Evolutionary conservation across 2,329 filamentous ascomycete species (phyloP).

Genomic region (Plectosphaerella plurivora): DNA sequence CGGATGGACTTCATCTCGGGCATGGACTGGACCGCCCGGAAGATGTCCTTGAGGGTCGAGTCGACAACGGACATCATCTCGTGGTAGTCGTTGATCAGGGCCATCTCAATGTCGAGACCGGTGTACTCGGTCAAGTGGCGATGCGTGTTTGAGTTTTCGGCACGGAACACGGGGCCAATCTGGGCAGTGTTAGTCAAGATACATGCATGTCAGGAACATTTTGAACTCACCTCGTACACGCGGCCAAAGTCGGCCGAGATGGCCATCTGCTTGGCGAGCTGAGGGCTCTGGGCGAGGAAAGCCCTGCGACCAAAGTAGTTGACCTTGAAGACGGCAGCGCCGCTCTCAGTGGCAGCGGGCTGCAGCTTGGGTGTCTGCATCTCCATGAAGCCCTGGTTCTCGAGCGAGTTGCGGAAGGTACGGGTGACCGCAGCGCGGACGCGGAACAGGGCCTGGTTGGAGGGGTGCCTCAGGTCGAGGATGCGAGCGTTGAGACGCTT

Average conservation of each 20-base stretch:
- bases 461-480: slow-evolving; percentile 78
- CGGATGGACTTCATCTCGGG: slow-evolving; percentile 76
- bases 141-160: slow-evolving; percentile 94
- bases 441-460: slow-evolving; percentile 83
- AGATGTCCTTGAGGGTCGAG: slow-evolving; percentile 72
- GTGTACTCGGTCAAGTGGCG: slow-evolving; percentile 93
- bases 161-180: slow-evolving; percentile 84
- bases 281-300: slow-evolving; percentile 87
- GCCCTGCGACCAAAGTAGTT: slow-evolving; percentile 87
- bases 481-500: slow-evolving; percentile 47
- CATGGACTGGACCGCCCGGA: slow-evolving; percentile 34
- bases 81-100: slow-evolving; percentile 82
- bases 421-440: slow-evolving; percentile 77
- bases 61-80: slow-evolving; percentile 80
- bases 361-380: slow-evolving; percentile 93
- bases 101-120: slow-evolving; percentile 89
- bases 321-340: slow-evolving; percentile 84
- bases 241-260: slow-evolving; percentile 85
- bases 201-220: neutral
- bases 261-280: slow-evolving; percentile 88
- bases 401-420: slow-evolving; percentile 72
- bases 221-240: slow-evolving; percentile 65
- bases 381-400: slow-evolving; percentile 77
- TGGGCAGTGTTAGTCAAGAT: slow-evolving; percentile 3
- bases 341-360: slow-evolving; percentile 84